phyloP scores from a whole-genome alignment of 495 filamentous ascomycete species.

The Penicillium flavigenum region DNA sequence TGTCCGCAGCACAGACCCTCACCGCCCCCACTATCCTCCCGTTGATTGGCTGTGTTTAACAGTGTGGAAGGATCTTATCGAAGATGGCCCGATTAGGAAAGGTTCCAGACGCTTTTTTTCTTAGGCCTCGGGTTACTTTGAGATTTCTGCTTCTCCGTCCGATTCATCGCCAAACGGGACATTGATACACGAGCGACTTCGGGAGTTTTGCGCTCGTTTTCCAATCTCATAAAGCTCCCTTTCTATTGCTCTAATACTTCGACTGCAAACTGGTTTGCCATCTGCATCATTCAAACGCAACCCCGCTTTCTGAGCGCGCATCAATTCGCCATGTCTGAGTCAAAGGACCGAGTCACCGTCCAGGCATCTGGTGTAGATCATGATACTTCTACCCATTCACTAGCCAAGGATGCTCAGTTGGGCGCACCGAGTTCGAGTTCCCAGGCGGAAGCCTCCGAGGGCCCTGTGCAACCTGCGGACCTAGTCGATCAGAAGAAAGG shows the following conservation, averaged over 20 bases:
- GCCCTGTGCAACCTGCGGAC: slow-evolving; percentile 31
- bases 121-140: not conserved
- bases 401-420: slow-evolving; percentile 27
- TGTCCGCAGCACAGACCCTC: slow-evolving; percentile 12
- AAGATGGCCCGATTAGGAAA: slow-evolving; percentile 24
- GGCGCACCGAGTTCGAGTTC: slow-evolving; percentile 18
- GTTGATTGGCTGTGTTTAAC: slow-evolving; percentile 9
- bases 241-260: not conserved
- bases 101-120: slow-evolving; percentile 27
- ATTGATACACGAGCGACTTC: slow-evolving; percentile 52
- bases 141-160: slow-evolving; percentile 10
- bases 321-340: slow-evolving; percentile 27
- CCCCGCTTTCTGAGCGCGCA: slow-evolving; percentile 12
- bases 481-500: slow-evolving; percentile 49
- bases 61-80: slow-evolving; percentile 27
- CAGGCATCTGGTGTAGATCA: slow-evolving; percentile 21
- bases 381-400: slow-evolving; percentile 13
- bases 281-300: not conserved
- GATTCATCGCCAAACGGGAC: not conserved
- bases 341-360: slow-evolving; percentile 30
- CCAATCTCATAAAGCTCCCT: slow-evolving; percentile 45
- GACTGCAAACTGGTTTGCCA: slow-evolving; percentile 13
- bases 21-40: slow-evolving; percentile 10
- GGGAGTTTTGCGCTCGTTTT: slow-evolving; percentile 58
- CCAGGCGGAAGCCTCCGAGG: slow-evolving; percentile 18